phyloP scores from a whole-genome alignment of 352 stramenopile genomes.

The Plasmopara viticola region DNA sequence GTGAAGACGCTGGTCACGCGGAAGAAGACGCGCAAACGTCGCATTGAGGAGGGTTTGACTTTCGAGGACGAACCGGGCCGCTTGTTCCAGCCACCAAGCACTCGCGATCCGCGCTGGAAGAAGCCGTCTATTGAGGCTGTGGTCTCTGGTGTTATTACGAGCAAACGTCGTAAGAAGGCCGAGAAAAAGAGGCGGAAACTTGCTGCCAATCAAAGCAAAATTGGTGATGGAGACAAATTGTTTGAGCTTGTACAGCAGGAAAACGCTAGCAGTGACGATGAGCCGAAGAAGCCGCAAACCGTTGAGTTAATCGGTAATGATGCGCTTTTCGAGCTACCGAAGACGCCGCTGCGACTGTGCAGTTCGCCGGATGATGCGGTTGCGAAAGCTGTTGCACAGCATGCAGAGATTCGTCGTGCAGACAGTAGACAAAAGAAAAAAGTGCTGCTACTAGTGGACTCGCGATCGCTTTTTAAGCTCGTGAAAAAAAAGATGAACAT shows the following conservation, averaged over 20 bases:
- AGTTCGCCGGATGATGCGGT: conserved; percentile 46
- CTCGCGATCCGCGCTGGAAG: conserved; percentile 67
- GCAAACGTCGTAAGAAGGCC: conserved; percentile 26
- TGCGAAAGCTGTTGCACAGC: conserved; percentile 27
- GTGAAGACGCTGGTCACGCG: conserved; percentile 69
- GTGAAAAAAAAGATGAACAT: conserved; percentile 57
- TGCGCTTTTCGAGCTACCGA: not conserved
- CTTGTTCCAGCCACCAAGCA: conserved; percentile 65
- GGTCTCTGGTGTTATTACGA: conserved; percentile 28
- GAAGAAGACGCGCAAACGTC: conserved; percentile 76
- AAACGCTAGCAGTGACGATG: conserved; percentile 11
- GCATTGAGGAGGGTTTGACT: conserved; percentile 47
- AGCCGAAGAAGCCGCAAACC: conserved; percentile 18
- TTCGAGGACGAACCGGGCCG: conserved; percentile 62
- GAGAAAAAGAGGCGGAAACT: conserved; percentile 39
- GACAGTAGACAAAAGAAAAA: conserved; percentile 64
- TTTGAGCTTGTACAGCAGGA: conserved; percentile 21
- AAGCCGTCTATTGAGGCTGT: conserved; percentile 44
- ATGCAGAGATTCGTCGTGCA: conserved; percentile 45
- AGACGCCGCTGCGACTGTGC: conserved; percentile 22
- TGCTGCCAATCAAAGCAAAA: conserved; percentile 8
- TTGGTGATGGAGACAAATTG: conserved; percentile 20
- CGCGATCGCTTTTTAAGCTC: conserved; percentile 45
- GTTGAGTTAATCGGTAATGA: conserved; percentile 7
- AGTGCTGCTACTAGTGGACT: conserved; percentile 55